Conservation (phyloP, 768 basidiomycete genomes). For the Lentinula aciculospora region DNA sequence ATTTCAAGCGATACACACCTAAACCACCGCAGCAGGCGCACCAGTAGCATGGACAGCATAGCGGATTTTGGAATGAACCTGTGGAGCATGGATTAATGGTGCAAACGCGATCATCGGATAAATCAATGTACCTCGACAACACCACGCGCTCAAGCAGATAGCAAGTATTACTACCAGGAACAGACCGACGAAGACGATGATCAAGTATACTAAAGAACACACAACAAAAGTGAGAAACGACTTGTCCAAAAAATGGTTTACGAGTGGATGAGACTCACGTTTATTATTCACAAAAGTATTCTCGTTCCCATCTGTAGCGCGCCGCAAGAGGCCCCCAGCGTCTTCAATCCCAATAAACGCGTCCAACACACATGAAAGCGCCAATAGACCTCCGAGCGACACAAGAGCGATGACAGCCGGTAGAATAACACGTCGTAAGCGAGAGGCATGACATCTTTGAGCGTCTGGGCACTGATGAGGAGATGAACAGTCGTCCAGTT, state of each 20-base stretch:
- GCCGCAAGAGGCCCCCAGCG: neutral
- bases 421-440: neutral
- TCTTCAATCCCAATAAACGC: neutral
- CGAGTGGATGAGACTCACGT: neutral
- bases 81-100: neutral
- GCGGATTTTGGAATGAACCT: slow-evolving; percentile 23
- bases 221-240: neutral
- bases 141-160: slow-evolving; percentile 60
- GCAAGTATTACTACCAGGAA: slow-evolving; percentile 47
- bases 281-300: slow-evolving; percentile 4
- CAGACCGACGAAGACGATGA: slow-evolving; percentile 61
- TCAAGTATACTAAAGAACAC: slow-evolving; percentile 45
- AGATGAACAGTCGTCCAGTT: neutral
- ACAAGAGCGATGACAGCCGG: neutral
- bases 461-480: neutral
- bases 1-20: slow-evolving; percentile 32
- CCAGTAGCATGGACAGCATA: slow-evolving; percentile 60
- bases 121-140: slow-evolving; percentile 42
- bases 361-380: neutral
- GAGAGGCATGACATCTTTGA: slow-evolving; percentile 4
- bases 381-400: neutral
- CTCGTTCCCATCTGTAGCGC: neutral
- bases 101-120: neutral
- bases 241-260: neutral
- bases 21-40: slow-evolving; percentile 71